Percentiles rank a stretch among this genome's conserved stretches.
Conservation (phyloP, 495 filamentous ascomycete species). For the Aspergillus egyptiacus region DNA sequence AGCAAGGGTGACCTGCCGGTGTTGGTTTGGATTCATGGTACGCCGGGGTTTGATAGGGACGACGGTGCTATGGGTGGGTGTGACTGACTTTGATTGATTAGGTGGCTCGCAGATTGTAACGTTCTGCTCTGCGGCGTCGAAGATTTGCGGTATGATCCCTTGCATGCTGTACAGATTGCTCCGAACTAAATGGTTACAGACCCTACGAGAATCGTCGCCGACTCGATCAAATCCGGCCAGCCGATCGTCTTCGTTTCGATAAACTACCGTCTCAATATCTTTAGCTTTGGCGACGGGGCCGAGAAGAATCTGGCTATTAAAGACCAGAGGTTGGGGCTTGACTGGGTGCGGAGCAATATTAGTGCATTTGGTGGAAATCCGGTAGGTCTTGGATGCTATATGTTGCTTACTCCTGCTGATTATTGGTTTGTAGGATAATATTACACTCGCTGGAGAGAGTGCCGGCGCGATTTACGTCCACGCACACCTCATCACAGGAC, state of each 20-base stretch:
- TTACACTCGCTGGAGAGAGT: slow-evolving; percentile 36
- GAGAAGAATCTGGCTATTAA: slow-evolving; percentile 54
- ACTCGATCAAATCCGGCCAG: slow-evolving; percentile 33
- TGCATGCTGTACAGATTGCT: no score
- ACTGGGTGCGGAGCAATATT: slow-evolving; percentile 56
- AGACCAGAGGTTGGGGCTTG: slow-evolving; percentile 60
- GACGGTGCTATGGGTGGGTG: background rate
- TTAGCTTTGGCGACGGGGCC: slow-evolving; percentile 52
- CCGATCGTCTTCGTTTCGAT: slow-evolving; percentile 55
- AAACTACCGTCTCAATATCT: slow-evolving; percentile 63
- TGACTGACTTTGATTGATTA: slow-evolving; percentile 4
- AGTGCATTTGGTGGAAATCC: slow-evolving; percentile 60
- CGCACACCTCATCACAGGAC: slow-evolving; percentile 34
- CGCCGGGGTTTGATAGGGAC: background rate
- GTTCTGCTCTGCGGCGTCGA: slow-evolving; percentile 38
- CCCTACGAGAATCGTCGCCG: slow-evolving; percentile 30
- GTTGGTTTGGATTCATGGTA: slow-evolving; percentile 43
- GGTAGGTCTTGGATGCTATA: slow-evolving; percentile 14
- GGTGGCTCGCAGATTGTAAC: slow-evolving; percentile 37
- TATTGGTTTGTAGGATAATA: slow-evolving; percentile 22
- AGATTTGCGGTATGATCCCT: slow-evolving; percentile 30
- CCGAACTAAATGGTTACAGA: slow-evolving; percentile 22
- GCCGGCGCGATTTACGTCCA: slow-evolving; percentile 37
- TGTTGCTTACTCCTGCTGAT: background rate
- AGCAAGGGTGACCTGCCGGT: slow-evolving; percentile 26